phyloP scores from a whole-genome alignment of 2,329 filamentous ascomycete genomes.

The Trichoderma sp. region DNA sequence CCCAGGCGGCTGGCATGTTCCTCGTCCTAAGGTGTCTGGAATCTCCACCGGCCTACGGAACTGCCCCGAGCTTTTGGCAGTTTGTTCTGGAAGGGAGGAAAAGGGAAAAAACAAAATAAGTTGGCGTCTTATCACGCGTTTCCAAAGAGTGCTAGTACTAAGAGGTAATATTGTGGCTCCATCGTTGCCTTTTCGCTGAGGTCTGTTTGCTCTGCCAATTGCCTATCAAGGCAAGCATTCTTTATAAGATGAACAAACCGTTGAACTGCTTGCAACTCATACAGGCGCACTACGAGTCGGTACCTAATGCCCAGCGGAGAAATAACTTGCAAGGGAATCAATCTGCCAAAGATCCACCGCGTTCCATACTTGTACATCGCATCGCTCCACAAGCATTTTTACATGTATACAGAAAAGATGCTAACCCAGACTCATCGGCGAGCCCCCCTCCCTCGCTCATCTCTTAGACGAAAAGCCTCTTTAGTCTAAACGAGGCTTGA shows the following conservation, averaged over 20 bases:
- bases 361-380: neutral
- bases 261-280: neutral
- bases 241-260: neutral
- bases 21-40: neutral
- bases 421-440: neutral
- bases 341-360: neutral
- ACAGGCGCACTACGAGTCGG: neutral
- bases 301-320: neutral
- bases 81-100: neutral
- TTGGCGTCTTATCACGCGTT: neutral
- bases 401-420: neutral
- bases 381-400: neutral
- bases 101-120: neutral
- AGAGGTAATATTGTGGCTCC: neutral
- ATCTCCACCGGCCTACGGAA: constrained; percentile 2
- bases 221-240: neutral
- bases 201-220: neutral
- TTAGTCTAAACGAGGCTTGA: neutral
- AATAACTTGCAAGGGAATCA: neutral
- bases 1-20: neutral
- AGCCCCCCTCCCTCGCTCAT: neutral
- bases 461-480: neutral
- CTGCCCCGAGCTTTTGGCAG: neutral
- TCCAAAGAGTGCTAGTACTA: neutral
- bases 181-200: neutral